These are phyloP conservation scores for Pseudomicrostroma phylloplanum DNA, from an alignment of 1,284 basidiomycete genomes.

Conservation along the genomic window DNA sequence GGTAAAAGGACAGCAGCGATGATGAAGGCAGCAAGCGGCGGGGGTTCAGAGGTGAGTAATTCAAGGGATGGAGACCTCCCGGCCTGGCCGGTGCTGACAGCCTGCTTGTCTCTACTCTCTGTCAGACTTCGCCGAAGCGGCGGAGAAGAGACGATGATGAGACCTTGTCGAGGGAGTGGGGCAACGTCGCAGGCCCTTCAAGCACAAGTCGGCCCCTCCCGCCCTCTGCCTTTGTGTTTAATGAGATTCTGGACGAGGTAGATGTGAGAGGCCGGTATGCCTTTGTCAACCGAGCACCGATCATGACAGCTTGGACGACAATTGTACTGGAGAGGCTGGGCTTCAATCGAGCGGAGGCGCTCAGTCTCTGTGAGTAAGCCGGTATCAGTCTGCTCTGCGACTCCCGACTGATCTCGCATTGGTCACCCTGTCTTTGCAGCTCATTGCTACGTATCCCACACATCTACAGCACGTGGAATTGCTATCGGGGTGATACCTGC, in stretches of 20 bases:
- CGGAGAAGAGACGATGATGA: slow-evolving; percentile 20
- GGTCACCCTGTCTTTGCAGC: slow-evolving; percentile 54
- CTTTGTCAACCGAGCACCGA: slow-evolving; percentile 80
- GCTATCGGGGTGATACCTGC: slow-evolving; percentile 64
- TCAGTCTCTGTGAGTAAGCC: slow-evolving; percentile 66
- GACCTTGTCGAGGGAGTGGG: slow-evolving; percentile 28
- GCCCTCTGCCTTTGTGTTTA: slow-evolving; percentile 19
- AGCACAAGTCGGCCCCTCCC: too few relatives aligned
- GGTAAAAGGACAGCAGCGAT: too few relatives aligned
- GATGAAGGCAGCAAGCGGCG: slow-evolving; percentile 18
- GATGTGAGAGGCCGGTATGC: slow-evolving; percentile 55
- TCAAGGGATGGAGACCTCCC: not conserved
- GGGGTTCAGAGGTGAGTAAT: slow-evolving; percentile 14
- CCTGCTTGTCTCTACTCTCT: not conserved
- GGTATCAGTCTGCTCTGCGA: not conserved
- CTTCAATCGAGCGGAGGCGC: slow-evolving; percentile 76
- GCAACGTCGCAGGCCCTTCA: slow-evolving; percentile 22
- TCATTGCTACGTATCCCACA: slow-evolving; percentile 85
- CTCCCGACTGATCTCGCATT: not conserved
- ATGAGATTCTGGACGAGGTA: slow-evolving; percentile 27
- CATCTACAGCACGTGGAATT: slow-evolving; percentile 74
- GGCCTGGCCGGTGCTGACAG: not conserved
- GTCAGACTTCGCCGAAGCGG: not conserved
- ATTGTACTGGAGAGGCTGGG: slow-evolving; percentile 76
- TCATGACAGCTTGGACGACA: slow-evolving; percentile 88